phyloP scores from a whole-genome alignment of 139 green algal genomes.

The Zygnema circumcarinatum region DNA sequence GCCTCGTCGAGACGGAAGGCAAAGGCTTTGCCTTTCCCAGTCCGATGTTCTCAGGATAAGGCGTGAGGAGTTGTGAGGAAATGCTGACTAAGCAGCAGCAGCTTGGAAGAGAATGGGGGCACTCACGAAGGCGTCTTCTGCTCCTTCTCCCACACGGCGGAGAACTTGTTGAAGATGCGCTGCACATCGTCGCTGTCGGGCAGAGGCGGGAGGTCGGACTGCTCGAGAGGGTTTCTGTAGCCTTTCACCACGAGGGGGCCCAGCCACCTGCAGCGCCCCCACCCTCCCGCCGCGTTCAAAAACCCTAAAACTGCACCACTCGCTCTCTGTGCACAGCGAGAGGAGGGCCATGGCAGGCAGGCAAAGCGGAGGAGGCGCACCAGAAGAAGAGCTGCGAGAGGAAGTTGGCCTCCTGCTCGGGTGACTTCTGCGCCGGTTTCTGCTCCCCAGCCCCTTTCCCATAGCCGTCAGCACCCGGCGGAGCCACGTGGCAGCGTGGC shows the following conservation, averaged over 20 bases:
- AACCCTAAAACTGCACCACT: not conserved
- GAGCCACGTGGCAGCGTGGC: not conserved
- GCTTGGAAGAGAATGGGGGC: not conserved
- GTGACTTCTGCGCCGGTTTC: constrained; percentile 7
- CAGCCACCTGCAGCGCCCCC: constrained; percentile 56
- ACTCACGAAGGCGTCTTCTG: not conserved
- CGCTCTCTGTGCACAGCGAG: not conserved
- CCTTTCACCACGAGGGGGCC: constrained; percentile 22
- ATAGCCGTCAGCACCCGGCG: not conserved
- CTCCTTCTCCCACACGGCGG: constrained; percentile 31
- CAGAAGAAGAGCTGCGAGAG: constrained; percentile 47
- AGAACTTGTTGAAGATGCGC: constrained; percentile 4
- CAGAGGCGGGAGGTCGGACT: constrained; percentile 43
- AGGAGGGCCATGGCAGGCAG: not conserved
- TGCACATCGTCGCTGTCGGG: constrained; percentile 32
- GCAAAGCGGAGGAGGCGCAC: not conserved
- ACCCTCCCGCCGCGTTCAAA: constrained; percentile 1
- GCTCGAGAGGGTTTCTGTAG: constrained; percentile 39
- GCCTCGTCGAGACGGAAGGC: too few species aligned
- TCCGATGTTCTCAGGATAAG: too few species aligned
- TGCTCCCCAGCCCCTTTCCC: not conserved
- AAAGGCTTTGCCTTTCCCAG: too few species aligned
- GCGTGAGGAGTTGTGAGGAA: too few species aligned
- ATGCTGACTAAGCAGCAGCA: too few species aligned
- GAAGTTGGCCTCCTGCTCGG: constrained; percentile 36